A percentile compares a stretch with the other conserved stretches of the same genome.
These are phyloP conservation scores for Stromatinia cepivora DNA, from an alignment of 2,329 filamentous ascomycete genomes.

Conservation along the genomic window DNA sequence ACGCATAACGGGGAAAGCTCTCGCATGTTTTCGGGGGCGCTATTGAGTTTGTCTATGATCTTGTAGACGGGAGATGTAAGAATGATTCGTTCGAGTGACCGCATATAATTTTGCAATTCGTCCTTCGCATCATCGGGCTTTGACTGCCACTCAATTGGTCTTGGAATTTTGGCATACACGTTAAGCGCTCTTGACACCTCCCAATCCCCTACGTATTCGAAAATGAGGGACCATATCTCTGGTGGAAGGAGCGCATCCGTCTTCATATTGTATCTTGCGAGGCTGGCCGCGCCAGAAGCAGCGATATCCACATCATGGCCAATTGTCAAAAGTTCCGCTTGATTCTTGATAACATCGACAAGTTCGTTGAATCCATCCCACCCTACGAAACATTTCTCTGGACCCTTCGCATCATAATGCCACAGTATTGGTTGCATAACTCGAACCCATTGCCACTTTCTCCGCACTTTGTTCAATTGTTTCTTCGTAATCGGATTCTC, in stretches of 20 bases:
- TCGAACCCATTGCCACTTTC: conserved; percentile 85
- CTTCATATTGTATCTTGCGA: conserved; percentile 46
- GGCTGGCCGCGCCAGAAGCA: conserved; percentile 43
- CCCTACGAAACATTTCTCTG: conserved; percentile 54
- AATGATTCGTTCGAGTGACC: conserved; percentile 82
- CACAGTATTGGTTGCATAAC: conserved; percentile 80
- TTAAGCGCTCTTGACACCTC: conserved; percentile 80
- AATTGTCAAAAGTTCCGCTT: conserved; percentile 72
- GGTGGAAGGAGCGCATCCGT: conserved; percentile 61
- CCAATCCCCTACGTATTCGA: conserved; percentile 86
- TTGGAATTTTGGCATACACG: conserved; percentile 74
- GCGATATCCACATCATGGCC: conserved; percentile 62
- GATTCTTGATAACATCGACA: conserved; percentile 73
- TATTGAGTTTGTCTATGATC: conserved; percentile 72
- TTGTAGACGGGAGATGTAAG: conserved; percentile 69
- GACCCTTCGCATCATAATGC: conserved; percentile 64
- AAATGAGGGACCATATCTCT: conserved; percentile 86
- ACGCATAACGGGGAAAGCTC: conserved; percentile 78
- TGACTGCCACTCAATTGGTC: conserved; percentile 70
- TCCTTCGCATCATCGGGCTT: conserved; percentile 61
- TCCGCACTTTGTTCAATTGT: conserved; percentile 78
- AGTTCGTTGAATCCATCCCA: conserved; percentile 70
- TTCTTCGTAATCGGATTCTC: conserved; percentile 86
- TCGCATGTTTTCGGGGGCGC: conserved; percentile 67
- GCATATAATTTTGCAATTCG: conserved; percentile 69